Base-by-base conservation (phyloP, 2,329 filamentous ascomycete genomes). In the Cyphellophora europaea region DNA sequence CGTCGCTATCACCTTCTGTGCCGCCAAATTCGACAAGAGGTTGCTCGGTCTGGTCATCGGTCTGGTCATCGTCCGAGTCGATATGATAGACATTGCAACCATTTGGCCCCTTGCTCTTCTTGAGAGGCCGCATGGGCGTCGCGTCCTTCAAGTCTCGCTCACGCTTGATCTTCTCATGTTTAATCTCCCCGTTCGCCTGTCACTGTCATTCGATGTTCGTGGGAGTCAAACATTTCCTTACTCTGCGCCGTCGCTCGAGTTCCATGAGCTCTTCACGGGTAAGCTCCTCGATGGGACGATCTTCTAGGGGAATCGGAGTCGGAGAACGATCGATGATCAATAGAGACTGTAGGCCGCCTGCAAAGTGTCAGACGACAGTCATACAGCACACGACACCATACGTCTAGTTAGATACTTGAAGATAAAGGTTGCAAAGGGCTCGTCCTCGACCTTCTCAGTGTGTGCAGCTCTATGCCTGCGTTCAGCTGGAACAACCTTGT, bases 261-360 rank as follows among this genome's bases (percentile, higher is more conserved):
- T 51, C 44, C 5, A 38, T 34, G 36, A 51, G 35, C 32, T 55
- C 53, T 11, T 51, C 47, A 13, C 27, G 6, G 14, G 42, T 42
- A 5, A 51, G 32, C 2, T 45, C 41, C 8, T 52, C 48, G 5
- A 49, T 11, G 2, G 49, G 40, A 15, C 48, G 27, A 5, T 50
- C 38, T 21, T 53, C 45, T 1, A 51, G 27, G 10, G 46, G 47
- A n/a, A 43, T 33, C 1, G 53, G 56, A 10, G 41, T 51, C 2
- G 52, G 53, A 2, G 38, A 41, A 8, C 40, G 27, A 8, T 34
- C 36, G 8, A 62, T 50, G 19, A 62, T 42, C 4, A 50, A 27
- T 3, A 61, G 48, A 2, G 50, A 43, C 37, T 59, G 49, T 1
- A 62, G 45, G 12, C 46, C 40, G 11, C 40, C 52, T 52, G 19